Evolutionary conservation across 352 stramenopile genomes (phyloP), one percentile per base, ranked within the genome.

Genomic region (Globisporangium paddicum): DNA sequence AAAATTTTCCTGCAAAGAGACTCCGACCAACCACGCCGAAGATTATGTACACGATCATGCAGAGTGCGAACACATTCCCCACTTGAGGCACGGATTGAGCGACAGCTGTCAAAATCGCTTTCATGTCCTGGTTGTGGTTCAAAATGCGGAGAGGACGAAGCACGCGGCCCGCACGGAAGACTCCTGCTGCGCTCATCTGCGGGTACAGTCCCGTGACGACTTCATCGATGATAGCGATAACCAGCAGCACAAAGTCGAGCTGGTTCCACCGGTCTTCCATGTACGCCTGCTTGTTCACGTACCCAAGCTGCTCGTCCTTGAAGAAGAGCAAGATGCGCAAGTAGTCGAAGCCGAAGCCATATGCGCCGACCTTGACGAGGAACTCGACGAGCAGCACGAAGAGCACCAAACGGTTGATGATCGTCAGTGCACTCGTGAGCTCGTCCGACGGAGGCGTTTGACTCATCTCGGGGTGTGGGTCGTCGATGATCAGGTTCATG

Each of bases 211-310:
- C 61, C 5, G 68, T 79, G 50, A 89, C 77, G 42, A 82, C 54
- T 46, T 88, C 81, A 57, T 93, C 82, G 16, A 66, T 59, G 18
- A 83, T 25, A 5, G 82, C 73, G 32, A 90, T 58, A 7, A 82
- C 23, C n/a, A 92, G 68, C 26, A 92, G 47, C 6, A 69, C 60
- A 3, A 85, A 66, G 63, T 90, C 82, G 9, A 92, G 72, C 49
- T 89, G 82, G 60, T 92, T 92, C 82, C 82, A 92, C 23, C 57
- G 62, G 60, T 89, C 72, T 47, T 92, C 82, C 59, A 92, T 86
- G 68, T 90, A 92, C 5, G 78, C 77, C 57, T 90, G 76, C 4
- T 77, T 77, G 34, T 60, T 64, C 23, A 85, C 80, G 64, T 84
- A 89, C 19, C 75, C 80, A 8, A 92, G 64, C 18, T 71, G 41